Evolutionary conservation across 352 stramenopile genomes (phyloP), one percentile per base, ranked within the genome.

Genomic region (Phytophthora brassicae): DNA sequence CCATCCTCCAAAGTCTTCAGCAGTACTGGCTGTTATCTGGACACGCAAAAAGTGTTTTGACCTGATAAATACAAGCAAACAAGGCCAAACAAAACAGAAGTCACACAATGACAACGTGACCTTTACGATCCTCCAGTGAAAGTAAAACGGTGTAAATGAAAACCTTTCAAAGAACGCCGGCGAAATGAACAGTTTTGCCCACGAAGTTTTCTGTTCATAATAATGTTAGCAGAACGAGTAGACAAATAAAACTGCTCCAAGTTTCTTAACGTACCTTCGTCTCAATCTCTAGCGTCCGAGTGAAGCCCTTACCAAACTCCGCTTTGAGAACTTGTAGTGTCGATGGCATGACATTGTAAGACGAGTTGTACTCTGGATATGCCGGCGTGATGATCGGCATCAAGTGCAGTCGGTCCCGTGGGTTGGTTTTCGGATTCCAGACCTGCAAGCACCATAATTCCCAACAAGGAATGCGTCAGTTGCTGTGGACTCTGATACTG

Each of bases 361-460:
- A 97, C 36, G 96, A 99, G 72, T 99, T 99, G 84, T 98, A 98
- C 14, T 83, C 89, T 12, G 98, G 98, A 69, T 99, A 99, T 41
- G 94, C 92, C 4, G 98, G 98, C 2, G 98, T 99, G 65, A 99
- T 98, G 68, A 99, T 99, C 16, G 97, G 97, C 96, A 99, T 99
- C 36, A 99, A 68, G 64, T 99, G 95, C 19, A 76, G 70, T 17
- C 88, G 77, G 72, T 99, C 94, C 6, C 82, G 75, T 17, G 77
- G 75, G 59, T 96, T 92, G 8, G 66, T 43, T 60, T 88, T 91
- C 11, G 92, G 89, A 55, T 97, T 96, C 93, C 93, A 98, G 23
- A 88, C 84, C 82, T 96, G 26, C 31, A 23, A 28, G 26, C 6
- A 20, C 17, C 23, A 55, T 17, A 60, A n/a, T n/a, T n/a, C 17